Conservation (phyloP, 257 asterid species). For the Solanum dulcamara region DNA sequence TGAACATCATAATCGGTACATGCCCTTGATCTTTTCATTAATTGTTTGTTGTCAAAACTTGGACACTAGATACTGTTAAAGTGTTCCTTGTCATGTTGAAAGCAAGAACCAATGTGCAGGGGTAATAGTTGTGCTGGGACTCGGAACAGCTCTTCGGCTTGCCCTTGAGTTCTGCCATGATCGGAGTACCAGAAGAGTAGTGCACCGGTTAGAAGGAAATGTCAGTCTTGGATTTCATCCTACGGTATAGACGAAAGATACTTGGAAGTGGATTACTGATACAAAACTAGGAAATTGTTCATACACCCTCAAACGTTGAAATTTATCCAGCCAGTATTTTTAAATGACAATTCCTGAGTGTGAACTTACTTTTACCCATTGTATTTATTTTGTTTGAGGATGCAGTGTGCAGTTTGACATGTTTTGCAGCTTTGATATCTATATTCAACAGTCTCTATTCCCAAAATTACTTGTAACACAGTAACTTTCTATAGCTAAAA, state of each 20-base stretch:
- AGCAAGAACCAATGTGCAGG: conserved; percentile 24
- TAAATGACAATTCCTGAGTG: neutral
- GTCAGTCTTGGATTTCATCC: conserved; percentile 50
- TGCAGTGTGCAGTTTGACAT: neutral
- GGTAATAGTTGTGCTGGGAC: conserved; percentile 70
- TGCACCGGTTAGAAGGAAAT: conserved; percentile 63
- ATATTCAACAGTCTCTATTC: neutral
- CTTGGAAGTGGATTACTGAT: neutral
- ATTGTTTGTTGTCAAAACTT: neutral
- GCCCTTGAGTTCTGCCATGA: conserved; percentile 69
- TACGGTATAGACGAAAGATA: conserved; percentile 23
- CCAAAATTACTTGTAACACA: neutral
- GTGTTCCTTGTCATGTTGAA: neutral
- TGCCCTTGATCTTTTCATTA: neutral
- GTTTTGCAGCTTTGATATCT: neutral
- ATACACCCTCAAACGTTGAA: neutral
- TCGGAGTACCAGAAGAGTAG: conserved; percentile 56
- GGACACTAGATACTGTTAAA: neutral
- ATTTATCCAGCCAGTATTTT: neutral
- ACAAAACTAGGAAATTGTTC: neutral
- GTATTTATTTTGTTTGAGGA: neutral
- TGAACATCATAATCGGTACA: conserved; percentile 67
- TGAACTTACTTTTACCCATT: neutral
- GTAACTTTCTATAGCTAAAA: neutral
- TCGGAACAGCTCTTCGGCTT: conserved; percentile 69